phyloP scores from a whole-genome alignment of 208 protist species.

The Tritrichomonas musculus region DNA sequence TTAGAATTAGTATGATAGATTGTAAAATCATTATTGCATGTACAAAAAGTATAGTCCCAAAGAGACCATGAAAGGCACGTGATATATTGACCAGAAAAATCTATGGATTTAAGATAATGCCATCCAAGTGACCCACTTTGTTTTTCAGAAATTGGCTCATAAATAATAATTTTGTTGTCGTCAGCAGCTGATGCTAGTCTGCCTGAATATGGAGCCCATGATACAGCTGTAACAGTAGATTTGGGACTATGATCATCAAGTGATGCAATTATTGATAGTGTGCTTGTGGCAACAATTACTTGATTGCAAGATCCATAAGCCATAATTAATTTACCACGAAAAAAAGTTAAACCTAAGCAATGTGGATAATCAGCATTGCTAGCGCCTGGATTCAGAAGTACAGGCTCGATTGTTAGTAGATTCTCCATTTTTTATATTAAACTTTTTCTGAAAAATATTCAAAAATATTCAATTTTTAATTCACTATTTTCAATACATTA shows the following conservation, averaged over 20 bases:
- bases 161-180: neutral
- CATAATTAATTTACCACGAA: neutral
- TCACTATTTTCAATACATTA: no score
- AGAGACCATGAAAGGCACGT: neutral
- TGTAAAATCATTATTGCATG: neutral
- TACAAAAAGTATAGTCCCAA: neutral
- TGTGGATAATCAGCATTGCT: neutral
- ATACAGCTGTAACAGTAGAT: neutral
- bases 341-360: neutral
- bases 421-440: neutral
- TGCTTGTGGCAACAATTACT: neutral
- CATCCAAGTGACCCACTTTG: no score
- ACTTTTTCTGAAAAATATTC: no score
- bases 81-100: neutral
- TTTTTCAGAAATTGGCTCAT: neutral
- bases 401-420: neutral
- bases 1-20: neutral
- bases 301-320: neutral
- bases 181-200: neutral
- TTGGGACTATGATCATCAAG: neutral
- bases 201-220: conserved; percentile 3
- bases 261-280: neutral
- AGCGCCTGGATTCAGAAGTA: neutral
- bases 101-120: neutral
- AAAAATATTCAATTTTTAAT: no score